Conservation (phyloP, 345 rosid genomes). For the Acer saccharum region DNA sequence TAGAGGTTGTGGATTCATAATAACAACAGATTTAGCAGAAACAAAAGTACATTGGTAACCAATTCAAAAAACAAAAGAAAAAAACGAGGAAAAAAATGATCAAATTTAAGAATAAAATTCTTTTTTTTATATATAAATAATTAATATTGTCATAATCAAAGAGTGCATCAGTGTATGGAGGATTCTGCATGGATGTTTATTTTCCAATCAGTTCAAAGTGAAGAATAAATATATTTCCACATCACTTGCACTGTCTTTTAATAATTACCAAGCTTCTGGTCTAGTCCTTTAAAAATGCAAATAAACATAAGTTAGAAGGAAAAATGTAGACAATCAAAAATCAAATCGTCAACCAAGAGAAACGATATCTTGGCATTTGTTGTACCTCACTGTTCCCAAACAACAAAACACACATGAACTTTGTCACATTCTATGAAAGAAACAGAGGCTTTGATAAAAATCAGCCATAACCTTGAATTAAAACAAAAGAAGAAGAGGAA, state of each 20-base stretch:
- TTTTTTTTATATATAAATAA: not conserved
- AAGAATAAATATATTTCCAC: not conserved
- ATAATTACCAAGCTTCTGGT: not conserved
- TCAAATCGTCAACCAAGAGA: not conserved
- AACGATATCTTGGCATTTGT: not conserved
- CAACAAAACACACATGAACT: not conserved
- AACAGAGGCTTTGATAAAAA: not conserved
- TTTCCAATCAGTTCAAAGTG: constrained; percentile 23
- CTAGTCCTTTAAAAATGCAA: not conserved
- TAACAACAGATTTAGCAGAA: not conserved
- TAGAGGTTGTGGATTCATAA: not conserved
- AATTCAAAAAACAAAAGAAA: too few relatives aligned
- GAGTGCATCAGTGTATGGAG: not conserved
- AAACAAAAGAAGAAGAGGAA: too few relatives aligned
- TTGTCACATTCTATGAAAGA: not conserved
- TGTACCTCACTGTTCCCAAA: not conserved
- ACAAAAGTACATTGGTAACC: not conserved
- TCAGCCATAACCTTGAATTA: not conserved
- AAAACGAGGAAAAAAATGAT: too few relatives aligned
- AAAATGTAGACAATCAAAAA: not conserved
- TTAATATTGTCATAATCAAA: not conserved
- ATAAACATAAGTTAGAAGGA: not conserved
- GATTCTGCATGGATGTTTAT: not conserved
- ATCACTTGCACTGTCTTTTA: constrained; percentile 10
- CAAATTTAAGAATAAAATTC: too few relatives aligned